Evolutionary conservation across 345 rosid species (phyloP).

Genomic region (Eucalyptus sp.): DNA sequence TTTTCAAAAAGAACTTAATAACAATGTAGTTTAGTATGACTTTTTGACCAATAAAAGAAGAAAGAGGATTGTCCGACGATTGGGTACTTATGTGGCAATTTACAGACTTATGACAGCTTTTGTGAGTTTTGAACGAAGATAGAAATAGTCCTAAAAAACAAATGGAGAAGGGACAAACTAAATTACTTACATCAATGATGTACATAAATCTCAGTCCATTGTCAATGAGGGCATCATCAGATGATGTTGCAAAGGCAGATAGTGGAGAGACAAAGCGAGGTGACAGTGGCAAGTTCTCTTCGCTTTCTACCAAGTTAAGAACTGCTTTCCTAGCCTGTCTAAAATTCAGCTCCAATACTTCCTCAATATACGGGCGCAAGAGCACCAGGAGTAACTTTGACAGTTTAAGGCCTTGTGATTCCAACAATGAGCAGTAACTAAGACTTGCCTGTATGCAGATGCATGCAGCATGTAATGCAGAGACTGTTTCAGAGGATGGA

Average conservation of each 20-base stretch:
- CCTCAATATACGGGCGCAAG: constrained; percentile 74
- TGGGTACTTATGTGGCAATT: background rate
- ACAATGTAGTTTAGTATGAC: background rate
- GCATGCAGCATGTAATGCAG: constrained; percentile 72
- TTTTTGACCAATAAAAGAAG: background rate
- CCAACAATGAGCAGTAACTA: constrained; percentile 64
- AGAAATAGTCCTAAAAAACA: background rate
- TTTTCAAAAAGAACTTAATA: background rate
- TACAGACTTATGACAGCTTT: background rate
- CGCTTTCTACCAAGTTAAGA: constrained; percentile 43
- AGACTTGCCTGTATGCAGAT: constrained; percentile 76
- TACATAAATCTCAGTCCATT: constrained; percentile 75
- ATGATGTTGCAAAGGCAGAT: constrained; percentile 44
- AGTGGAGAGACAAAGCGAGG: constrained; percentile 40
- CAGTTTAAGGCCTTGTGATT: constrained; percentile 69
- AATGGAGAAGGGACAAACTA: background rate
- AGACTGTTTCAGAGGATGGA: constrained; percentile 63
- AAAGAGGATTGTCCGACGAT: background rate
- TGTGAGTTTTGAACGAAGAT: background rate
- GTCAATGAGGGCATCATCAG: constrained; percentile 53
- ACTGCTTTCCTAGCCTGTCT: constrained; percentile 66
- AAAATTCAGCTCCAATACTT: constrained; percentile 83
- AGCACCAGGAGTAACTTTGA: constrained; percentile 85
- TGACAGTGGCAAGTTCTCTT: constrained; percentile 45
- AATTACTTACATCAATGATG: constrained; percentile 61